Percentiles rank a stretch among this genome's conserved stretches.
Evolutionary conservation across 768 basidiomycete species (phyloP).

Genomic region (Lactarius sp.): DNA sequence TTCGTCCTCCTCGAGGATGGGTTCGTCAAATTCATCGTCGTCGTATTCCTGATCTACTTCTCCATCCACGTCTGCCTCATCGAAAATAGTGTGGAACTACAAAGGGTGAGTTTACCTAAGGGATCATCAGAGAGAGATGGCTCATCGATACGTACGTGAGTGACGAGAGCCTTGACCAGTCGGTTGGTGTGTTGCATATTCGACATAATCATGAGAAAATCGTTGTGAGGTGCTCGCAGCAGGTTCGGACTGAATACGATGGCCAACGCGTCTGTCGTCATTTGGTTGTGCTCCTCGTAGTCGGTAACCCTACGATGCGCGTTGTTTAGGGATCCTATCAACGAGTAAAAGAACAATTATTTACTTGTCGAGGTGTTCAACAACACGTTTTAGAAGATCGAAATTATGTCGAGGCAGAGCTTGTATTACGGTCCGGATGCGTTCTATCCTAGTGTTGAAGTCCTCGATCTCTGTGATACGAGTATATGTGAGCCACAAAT

Average conservation of each 20-base stretch:
- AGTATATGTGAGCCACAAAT: background rate
- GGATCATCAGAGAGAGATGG: background rate
- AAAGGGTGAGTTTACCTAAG: conserved; percentile 33
- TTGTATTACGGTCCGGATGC: conserved; percentile 64
- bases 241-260: conserved; percentile 85
- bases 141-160: conserved; percentile 59
- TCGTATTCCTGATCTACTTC: conserved; percentile 45
- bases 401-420: conserved; percentile 68
- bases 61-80: conserved; percentile 47
- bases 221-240: conserved; percentile 70
- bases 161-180: conserved; percentile 49
- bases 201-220: conserved; percentile 69
- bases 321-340: background rate
- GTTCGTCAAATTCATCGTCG: conserved; percentile 60
- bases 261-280: conserved; percentile 80
- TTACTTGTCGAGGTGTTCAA: conserved; percentile 78
- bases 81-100: conserved; percentile 56
- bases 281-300: conserved; percentile 83
- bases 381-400: conserved; percentile 70
- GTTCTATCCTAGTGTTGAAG: conserved; percentile 57
- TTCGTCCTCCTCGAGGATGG: conserved; percentile 65
- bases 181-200: conserved; percentile 50
- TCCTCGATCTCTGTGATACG: conserved; percentile 54
- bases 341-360: conserved; percentile 24
- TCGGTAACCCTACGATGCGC: conserved; percentile 62